Evolutionary conservation across 441 rosid species (phyloP).

Genomic region (Jatropha multifida): DNA sequence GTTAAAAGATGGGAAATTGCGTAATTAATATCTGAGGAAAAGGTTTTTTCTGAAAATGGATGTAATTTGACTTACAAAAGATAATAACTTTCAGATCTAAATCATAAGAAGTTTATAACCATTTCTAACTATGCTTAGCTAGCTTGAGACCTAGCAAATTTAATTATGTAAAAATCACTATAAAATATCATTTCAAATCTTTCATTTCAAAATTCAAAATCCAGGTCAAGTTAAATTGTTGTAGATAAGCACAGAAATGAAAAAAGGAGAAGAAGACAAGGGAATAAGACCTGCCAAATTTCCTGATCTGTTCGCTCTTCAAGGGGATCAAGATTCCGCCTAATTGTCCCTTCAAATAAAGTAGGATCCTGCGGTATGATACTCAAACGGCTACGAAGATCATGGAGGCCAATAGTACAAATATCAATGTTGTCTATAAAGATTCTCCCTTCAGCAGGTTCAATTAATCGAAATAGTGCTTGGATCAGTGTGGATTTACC

Average conservation of each 20-base stretch:
- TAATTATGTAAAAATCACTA: background rate
- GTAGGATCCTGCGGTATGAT: constrained; percentile 99
- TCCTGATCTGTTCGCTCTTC: constrained; percentile 90
- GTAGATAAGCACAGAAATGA: background rate
- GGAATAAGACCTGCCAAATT: constrained; percentile 72
- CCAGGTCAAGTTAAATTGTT: background rate
- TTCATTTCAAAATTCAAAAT: background rate
- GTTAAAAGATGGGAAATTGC: background rate
- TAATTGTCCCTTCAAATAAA: constrained; percentile 90
- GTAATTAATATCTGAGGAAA: background rate
- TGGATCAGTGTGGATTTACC: constrained; percentile 98
- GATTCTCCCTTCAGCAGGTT: constrained; percentile 84
- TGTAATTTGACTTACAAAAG: background rate
- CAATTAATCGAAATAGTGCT: constrained; percentile 94
- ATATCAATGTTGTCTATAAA: constrained; percentile 91
- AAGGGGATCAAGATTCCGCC: constrained; percentile 97
- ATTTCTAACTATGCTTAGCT: constrained; percentile 2
- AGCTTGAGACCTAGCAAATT: background rate
- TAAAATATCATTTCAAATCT: background rate
- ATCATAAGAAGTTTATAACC: background rate
- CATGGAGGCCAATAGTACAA: constrained; percentile 91
- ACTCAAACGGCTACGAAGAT: constrained; percentile 90
- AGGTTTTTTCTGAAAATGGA: background rate
- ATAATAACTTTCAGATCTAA: background rate
- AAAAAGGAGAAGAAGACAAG: background rate